Evolutionary conservation across 179 eudicot species (phyloP).

Genomic region (Heliamphora pulchella): DNA sequence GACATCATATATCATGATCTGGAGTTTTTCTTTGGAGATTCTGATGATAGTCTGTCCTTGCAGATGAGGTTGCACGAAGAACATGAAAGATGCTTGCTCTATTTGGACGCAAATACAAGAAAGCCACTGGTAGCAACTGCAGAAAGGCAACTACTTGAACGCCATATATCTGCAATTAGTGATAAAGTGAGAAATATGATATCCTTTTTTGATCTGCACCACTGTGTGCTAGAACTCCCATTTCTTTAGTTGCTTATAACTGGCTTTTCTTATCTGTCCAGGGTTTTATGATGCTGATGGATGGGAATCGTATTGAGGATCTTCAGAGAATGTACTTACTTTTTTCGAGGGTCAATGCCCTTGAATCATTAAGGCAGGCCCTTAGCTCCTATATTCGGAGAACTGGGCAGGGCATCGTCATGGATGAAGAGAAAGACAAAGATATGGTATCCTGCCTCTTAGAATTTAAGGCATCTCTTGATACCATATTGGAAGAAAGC

Average conservation of each 20-base stretch:
- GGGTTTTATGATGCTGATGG: constrained; percentile 91
- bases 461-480: constrained; percentile 82
- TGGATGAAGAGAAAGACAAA: constrained; percentile 96
- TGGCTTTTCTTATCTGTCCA: constrained; percentile 19
- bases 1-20: constrained; percentile 10
- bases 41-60: constrained; percentile 23
- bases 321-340: constrained; percentile 72
- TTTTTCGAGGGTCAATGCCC: constrained; percentile 70
- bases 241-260: constrained; percentile 3
- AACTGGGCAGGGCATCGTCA: constrained; percentile 72
- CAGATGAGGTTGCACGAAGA: constrained; percentile 92
- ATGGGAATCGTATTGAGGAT: constrained; percentile 76
- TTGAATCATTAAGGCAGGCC: constrained; percentile 73
- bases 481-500: constrained; percentile 92
- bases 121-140: constrained; percentile 74
- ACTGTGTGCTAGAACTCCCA: not conserved
- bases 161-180: constrained; percentile 76
- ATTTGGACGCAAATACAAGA: constrained; percentile 78
- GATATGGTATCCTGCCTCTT: constrained; percentile 85
- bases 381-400: constrained; percentile 67
- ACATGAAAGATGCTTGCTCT: constrained; percentile 82
- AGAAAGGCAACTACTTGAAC: constrained; percentile 88
- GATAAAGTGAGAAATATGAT: constrained; percentile 46
- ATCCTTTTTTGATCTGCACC: not conserved
- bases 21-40: not conserved